Evolutionary conservation across 352 stramenopile genomes (phyloP), one percentile per base, ranked within the genome.

Genomic region (Globisporangium heterothallicum): DNA sequence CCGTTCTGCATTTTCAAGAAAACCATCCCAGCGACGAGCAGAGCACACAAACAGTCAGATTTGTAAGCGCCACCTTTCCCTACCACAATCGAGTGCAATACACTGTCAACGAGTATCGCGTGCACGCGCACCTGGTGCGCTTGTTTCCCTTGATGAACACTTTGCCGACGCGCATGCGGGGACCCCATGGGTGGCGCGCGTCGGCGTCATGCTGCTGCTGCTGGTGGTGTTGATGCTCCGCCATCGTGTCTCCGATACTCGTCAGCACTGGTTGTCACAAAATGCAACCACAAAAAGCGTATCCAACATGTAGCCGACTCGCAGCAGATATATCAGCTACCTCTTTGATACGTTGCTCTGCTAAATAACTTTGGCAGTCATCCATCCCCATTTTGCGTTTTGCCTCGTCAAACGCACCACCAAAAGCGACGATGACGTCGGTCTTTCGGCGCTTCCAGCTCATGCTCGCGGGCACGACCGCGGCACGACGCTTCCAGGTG

Each of bases 61-160:
- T 16, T 38, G 32, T 38, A 10, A 38, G 12, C 10, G 29, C 29
- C 29, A 34, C 6, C 8, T n/a, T n/a, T n/a, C 12, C 3, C n/a
- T 38, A 3, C 6, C 30, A 8, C 12, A 3, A 36, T 16, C 6
- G 6, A 8, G 30, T 36, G 30, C 30, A 16, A 36, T 19, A 3
- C 14, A 24, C 4, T 13, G 18, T 26, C 18, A 47, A n/a, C 10
- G 26, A n/a, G 7, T 34, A 36, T 10, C 6, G 16, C 18, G 26
- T 19, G 7, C 30, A 29, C 8, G 63, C 69, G 38, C 47, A 92
- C 84, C 86, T 93, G 43, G 84, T 93, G 58, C 84, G 79, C 41
- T 92, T 80, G 64, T 93, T 94, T 40, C 84, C 84, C 64, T 88
- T 85, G 56, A 94, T 83, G 56, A 86, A 88, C 42, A 94, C 82